Conservation (phyloP, 352 stramenopile species). For the Elongisporangium undulatum region DNA sequence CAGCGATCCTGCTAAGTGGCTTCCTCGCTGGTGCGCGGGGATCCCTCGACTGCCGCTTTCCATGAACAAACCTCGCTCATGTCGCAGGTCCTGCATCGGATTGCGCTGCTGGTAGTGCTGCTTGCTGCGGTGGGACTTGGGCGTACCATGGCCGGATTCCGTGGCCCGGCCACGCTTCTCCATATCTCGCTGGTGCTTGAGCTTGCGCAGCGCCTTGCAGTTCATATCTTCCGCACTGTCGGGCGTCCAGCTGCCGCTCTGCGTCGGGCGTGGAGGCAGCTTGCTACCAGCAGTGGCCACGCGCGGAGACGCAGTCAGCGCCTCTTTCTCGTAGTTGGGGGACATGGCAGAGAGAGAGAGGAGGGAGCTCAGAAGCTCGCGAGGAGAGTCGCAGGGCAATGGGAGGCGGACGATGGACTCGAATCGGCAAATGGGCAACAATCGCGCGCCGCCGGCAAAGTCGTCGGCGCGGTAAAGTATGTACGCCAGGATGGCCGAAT, state of each 20-base stretch:
- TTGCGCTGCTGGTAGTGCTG: slow-evolving; percentile 16
- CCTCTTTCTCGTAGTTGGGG: slow-evolving; percentile 13
- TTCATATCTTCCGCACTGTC: slow-evolving; percentile 17
- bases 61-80: slow-evolving; percentile 24
- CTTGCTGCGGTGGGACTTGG: slow-evolving; percentile 35
- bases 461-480: slow-evolving; percentile 1
- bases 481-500: background rate
- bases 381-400: background rate
- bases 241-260: background rate
- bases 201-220: slow-evolving; percentile 60
- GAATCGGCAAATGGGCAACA: background rate
- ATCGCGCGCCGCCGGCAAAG: background rate
- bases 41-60: slow-evolving; percentile 30
- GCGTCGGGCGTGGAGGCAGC: background rate
- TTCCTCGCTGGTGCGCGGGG: slow-evolving; percentile 19
- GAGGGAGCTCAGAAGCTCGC: slow-evolving; percentile 1
- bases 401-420: background rate
- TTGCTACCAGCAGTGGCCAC: background rate
- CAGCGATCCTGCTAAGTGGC: slow-evolving; percentile 38
- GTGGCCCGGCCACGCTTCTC: slow-evolving; percentile 16
- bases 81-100: slow-evolving; percentile 22
- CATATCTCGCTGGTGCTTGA: slow-evolving; percentile 55
- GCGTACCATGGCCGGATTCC: slow-evolving; percentile 10
- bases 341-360: slow-evolving; percentile 11
- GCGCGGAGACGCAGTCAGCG: background rate